Evolutionary conservation across 106 monocot genomes (phyloP), one percentile per base, ranked within the genome.

Genomic region (Xerophyta viscosa): DNA sequence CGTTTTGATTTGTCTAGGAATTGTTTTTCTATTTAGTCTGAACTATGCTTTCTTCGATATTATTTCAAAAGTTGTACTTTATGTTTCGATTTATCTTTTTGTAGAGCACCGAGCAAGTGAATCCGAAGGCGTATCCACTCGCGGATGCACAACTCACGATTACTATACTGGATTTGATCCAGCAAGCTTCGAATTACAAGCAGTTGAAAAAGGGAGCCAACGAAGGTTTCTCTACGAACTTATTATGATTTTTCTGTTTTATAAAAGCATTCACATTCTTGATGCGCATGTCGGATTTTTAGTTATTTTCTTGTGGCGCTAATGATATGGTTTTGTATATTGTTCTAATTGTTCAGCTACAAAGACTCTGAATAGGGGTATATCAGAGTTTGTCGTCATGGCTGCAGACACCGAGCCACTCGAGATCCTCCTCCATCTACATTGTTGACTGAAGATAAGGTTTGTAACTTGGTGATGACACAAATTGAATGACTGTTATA

Each of bases 181-280:
- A 86, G 42, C 86, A 86, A 47, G 92, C 92, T 2, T 66, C 86
- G 24, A 92, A 92, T 53, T 92, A 82, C 65, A 92, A 92, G 68
- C 92, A 86, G 65, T 82, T 86, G 54, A 92, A 86, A 71, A 92
- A 92, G 71, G 92, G 86, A 1, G 92, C 92, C 9, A 92, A 86
- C 27, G 92, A 92, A 76, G 92, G 86, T 92, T 19, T 50, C 18
- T 17, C 7, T 3, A 6, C 18, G 15, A 17, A 43, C 4, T 17
- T 43, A 14, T 33, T 3, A 2, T 13, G 3, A 8, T 43, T 43
- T 43, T 50, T 24, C 6, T 4, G 2, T 17, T 47, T 20, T 47
- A 19, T 17, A 46, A 1, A 20, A 20, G 19, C 9, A 6, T 46
- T 17, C 5, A 47, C 8, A 17, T 47, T 47, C 20, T 20, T 12